Conservation (phyloP, 179 eudicot species). For the Heliamphora pulchella region DNA sequence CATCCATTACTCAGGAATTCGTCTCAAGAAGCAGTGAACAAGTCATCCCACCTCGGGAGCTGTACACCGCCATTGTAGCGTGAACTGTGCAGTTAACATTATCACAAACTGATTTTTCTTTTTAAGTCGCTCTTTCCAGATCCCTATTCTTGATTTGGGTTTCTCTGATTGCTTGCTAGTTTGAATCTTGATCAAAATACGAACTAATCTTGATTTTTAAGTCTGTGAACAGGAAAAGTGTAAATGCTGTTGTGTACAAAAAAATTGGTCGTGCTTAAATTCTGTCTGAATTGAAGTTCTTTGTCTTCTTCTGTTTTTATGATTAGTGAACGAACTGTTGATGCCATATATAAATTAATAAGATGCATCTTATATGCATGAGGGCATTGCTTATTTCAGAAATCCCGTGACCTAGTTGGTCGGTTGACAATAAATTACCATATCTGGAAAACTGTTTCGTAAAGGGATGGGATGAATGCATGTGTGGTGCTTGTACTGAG, state of each 20-base stretch:
- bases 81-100: not conserved
- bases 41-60: not conserved
- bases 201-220: not conserved
- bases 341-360: not conserved
- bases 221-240: not conserved
- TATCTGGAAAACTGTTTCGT: too few relatives aligned
- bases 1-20: too few relatives aligned
- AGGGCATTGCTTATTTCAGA: not conserved
- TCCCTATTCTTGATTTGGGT: not conserved
- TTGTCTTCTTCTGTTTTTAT: not conserved
- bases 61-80: not conserved
- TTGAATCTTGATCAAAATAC: not conserved
- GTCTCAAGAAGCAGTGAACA: not conserved
- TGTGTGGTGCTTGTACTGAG: too few relatives aligned
- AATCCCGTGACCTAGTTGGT: constrained; percentile 3
- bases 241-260: not conserved
- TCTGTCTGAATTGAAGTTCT: not conserved
- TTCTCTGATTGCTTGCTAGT: not conserved
- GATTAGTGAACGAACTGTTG: not conserved
- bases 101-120: not conserved
- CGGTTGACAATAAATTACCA: not conserved
- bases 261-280: not conserved
- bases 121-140: not conserved
- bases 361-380: not conserved
- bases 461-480: too few relatives aligned